Evolutionary conservation across 2,329 filamentous ascomycete species (phyloP), one percentile per base, ranked within the genome.

Genomic region (Acrodontium crateriforme): DNA sequence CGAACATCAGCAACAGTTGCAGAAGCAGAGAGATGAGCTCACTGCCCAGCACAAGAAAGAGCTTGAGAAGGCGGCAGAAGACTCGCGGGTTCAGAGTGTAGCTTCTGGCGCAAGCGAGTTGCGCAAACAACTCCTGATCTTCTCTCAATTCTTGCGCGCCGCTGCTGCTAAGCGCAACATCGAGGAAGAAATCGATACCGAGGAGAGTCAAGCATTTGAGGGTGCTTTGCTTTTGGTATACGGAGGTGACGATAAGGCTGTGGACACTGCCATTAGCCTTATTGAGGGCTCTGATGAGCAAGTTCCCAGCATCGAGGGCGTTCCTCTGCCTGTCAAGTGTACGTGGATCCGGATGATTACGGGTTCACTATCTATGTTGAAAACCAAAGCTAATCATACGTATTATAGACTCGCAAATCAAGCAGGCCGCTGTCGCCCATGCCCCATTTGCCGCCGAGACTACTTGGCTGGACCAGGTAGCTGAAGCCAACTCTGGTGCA

Each of bases 201-300:
- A 84, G 32, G 78, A 87, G 59, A 82, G 75, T 55, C 73, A 74
- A 55, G 82, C 80, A 18, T 74, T 89, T 34, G 81, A 91, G 57
- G 80, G 80, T 28, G 74, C 82, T 18, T 63, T 91, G 32, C 63
- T 84, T 25, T 68, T 77, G 35, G 77, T 89, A 17, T 89, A 91
- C 55, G 71, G 73, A 24, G 82, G 81, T 25, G 79, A 87, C 45
- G 69, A 79, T 38, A 66, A 62, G 41, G 81, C 79, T 27, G 79
- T 89, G 14, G 60, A 69, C 29, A 71, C 78, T 31, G 83, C 83
- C 58, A 56, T 81, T 47, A 84, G 80, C 61, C 64, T 91, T 32
- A 78, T 84, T 30, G 65, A 81, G 33, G 80, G 78, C 18, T 65
- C 71, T 15, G 64, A 74, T 9, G 79, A 87, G 39, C 62, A 62